phyloP scores from a whole-genome alignment of 306 rosid genomes.

The Trichosanthes cucumerina region DNA sequence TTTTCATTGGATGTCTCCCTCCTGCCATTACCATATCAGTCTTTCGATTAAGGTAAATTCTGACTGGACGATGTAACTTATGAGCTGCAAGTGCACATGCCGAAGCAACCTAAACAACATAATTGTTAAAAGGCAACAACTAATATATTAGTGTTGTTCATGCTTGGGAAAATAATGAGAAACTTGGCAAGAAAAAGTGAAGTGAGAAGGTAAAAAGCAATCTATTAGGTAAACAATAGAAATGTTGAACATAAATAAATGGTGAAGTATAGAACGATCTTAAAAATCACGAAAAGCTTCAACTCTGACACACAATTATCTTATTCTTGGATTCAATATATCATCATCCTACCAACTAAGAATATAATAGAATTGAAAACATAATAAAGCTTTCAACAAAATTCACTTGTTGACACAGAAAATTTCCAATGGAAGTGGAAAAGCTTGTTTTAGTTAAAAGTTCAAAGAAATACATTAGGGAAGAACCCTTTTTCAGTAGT shows the following conservation, averaged over 20 bases:
- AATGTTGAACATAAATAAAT: not conserved
- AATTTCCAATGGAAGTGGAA: not conserved
- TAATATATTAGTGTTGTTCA: not conserved
- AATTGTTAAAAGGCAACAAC: constrained; percentile 11
- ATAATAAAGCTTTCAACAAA: too few relatives aligned
- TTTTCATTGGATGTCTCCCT: constrained; percentile 94
- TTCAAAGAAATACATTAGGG: not conserved
- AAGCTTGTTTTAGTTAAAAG: not conserved
- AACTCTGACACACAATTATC: too few relatives aligned
- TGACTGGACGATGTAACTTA: constrained; percentile 61
- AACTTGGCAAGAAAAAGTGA: not conserved
- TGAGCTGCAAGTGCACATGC: constrained; percentile 92
- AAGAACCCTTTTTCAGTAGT: not conserved
- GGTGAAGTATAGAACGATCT: not conserved
- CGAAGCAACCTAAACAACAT: constrained; percentile 46
- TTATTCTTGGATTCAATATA: too few relatives aligned
- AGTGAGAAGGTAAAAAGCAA: not conserved
- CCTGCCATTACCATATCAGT: constrained; percentile 91
- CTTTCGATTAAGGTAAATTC: constrained; percentile 71
- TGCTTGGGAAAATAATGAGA: not conserved
- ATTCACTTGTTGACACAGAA: not conserved
- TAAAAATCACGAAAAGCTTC: not conserved
- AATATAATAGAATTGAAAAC: not conserved
- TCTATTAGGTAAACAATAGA: not conserved
- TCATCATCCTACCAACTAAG: not conserved